These are phyloP conservation scores for Extremus antarcticus DNA, from an alignment of 495 filamentous ascomycete species.

Conservation along the genomic window DNA sequence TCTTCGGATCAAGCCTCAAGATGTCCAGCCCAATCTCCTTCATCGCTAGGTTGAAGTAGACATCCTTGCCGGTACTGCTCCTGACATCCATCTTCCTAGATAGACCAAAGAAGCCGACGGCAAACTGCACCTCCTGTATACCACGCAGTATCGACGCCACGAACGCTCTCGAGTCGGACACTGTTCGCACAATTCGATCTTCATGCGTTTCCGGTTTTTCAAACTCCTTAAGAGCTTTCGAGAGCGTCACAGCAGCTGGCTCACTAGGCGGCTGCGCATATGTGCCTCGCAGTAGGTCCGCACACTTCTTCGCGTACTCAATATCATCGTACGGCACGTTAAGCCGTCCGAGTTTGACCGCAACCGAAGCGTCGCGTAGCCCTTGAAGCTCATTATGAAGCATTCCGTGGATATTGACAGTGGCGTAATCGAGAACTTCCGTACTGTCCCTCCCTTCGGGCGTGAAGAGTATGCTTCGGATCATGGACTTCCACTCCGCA, in stretches of 20 bases:
- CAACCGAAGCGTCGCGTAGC: slow-evolving; percentile 78
- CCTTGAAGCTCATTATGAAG: slow-evolving; percentile 82
- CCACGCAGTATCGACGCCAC: slow-evolving; percentile 80
- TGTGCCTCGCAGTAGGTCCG: slow-evolving; percentile 37
- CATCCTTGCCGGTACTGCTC: slow-evolving; percentile 51
- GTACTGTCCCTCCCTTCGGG: slow-evolving; percentile 71
- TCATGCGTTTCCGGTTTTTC: slow-evolving; percentile 60
- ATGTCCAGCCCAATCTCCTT: slow-evolving; percentile 93
- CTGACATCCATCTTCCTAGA: slow-evolving; percentile 62
- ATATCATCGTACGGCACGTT: slow-evolving; percentile 88
- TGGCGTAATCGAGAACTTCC: slow-evolving; percentile 83
- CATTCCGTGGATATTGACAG: slow-evolving; percentile 81
- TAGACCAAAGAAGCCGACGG: slow-evolving; percentile 81
- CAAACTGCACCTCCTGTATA: slow-evolving; percentile 92
- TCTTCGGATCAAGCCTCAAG: slow-evolving; percentile 84
- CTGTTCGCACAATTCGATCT: slow-evolving; percentile 66
- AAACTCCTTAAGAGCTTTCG: slow-evolving; percentile 69
- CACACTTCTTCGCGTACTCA: slow-evolving; percentile 36
- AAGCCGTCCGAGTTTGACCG: slow-evolving; percentile 78
- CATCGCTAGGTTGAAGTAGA: slow-evolving; percentile 79
- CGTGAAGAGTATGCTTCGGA: slow-evolving; percentile 78
- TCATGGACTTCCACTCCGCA: slow-evolving; percentile 85
- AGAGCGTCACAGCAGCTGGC: slow-evolving; percentile 40
- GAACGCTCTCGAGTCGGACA: slow-evolving; percentile 90
- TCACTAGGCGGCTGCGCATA: slow-evolving; percentile 21